phyloP scores from a whole-genome alignment of 345 rosid genomes.

The Passiflora organensis region DNA sequence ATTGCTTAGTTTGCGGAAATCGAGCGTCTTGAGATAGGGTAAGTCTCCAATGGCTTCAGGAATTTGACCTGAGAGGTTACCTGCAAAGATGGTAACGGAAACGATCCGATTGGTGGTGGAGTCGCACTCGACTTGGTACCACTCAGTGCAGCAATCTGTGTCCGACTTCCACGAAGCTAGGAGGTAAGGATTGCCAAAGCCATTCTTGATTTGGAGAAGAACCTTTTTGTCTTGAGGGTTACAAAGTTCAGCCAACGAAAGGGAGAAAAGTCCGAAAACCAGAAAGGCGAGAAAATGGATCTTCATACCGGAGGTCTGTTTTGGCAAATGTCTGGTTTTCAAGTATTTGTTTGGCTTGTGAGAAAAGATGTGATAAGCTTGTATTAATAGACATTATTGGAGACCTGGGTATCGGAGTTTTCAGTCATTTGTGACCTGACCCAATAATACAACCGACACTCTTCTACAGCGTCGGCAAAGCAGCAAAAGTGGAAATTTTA shows the following conservation, averaged over 20 bases:
- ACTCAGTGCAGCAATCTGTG: conserved; percentile 57
- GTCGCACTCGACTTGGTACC: conserved; percentile 68
- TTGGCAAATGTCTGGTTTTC: neutral
- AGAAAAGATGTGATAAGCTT: neutral
- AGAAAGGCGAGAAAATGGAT: conserved; percentile 19
- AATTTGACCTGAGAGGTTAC: conserved; percentile 51
- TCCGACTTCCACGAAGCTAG: conserved; percentile 62
- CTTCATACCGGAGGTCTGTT: conserved; percentile 13
- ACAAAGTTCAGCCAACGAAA: conserved; percentile 41
- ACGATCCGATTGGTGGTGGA: conserved; percentile 52
- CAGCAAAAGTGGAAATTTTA: neutral
- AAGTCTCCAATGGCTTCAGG: conserved; percentile 61
- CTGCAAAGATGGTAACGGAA: conserved; percentile 48
- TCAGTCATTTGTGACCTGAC: no score
- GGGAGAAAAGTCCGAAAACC: conserved; percentile 24
- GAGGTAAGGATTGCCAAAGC: conserved; percentile 59
- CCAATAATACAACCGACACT: no score
- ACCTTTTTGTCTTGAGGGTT: conserved; percentile 52
- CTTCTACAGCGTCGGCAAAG: no score
- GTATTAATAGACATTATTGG: neutral
- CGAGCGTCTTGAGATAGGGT: conserved; percentile 43
- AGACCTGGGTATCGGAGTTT: neutral
- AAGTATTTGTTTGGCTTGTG: neutral
- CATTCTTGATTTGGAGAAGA: conserved; percentile 54
- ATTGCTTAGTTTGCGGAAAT: conserved; percentile 49